Evolutionary conservation across 805 yeast genomes (phyloP).

Genomic region (Wickerhamiella musiphila): DNA sequence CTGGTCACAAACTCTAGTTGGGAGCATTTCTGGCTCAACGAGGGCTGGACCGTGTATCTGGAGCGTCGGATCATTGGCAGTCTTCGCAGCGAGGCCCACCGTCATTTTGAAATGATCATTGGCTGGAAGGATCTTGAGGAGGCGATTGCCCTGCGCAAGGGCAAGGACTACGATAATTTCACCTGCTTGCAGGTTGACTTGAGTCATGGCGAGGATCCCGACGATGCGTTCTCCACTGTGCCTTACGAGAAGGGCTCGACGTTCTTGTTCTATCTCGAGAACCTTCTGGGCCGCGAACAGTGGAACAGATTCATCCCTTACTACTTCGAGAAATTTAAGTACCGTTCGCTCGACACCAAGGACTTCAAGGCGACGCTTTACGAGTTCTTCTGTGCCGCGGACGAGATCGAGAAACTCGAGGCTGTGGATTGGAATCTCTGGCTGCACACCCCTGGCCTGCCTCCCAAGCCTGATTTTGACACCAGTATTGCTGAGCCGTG

Average conservation of each 20-base stretch:
- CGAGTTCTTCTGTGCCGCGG: slow-evolving; percentile 38
- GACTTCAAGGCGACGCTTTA: slow-evolving; percentile 63
- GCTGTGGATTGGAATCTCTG: slow-evolving; percentile 72
- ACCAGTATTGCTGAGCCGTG: slow-evolving; percentile 64
- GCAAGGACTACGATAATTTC: slow-evolving; percentile 30
- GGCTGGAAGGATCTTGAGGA: slow-evolving; percentile 76
- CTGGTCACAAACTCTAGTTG: slow-evolving; percentile 79
- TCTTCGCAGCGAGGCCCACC: slow-evolving; percentile 58
- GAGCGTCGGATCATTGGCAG: slow-evolving; percentile 69
- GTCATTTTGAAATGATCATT: slow-evolving; percentile 69
- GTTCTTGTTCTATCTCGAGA: slow-evolving; percentile 58
- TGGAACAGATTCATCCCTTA: slow-evolving; percentile 70
- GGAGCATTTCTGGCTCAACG: slow-evolving; percentile 91
- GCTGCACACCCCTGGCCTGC: slow-evolving; percentile 72
- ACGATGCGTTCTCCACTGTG: slow-evolving; percentile 72
- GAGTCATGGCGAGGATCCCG: slow-evolving; percentile 56
- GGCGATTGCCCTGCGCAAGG: slow-evolving; percentile 28
- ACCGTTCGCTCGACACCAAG: slow-evolving; percentile 60
- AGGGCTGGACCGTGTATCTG: slow-evolving; percentile 89
- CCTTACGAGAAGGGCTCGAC: slow-evolving; percentile 88
- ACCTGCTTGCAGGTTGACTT: slow-evolving; percentile 45
- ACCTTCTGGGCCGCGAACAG: slow-evolving; percentile 34
- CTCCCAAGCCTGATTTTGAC: slow-evolving; percentile 72
- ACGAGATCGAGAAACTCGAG: slow-evolving; percentile 33
- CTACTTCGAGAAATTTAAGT: slow-evolving; percentile 55